These are phyloP conservation scores for Nosema muscidifuracis DNA, from an alignment of 371 early-diverging fungal genomes.

Conservation along the genomic window DNA sequence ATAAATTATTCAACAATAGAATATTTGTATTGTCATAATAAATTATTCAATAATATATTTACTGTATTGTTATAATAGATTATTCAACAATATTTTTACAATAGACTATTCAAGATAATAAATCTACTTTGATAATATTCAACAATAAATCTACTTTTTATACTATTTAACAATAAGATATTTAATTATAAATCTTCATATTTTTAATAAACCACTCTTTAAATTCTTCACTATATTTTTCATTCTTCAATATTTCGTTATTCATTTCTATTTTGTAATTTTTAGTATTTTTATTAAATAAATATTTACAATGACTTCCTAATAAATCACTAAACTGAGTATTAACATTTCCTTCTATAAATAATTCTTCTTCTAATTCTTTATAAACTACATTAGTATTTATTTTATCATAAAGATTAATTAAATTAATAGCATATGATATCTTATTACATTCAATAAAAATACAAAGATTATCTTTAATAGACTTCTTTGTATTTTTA, in stretches of 20 bases:
- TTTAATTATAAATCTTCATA: no score
- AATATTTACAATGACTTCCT: conserved; percentile 22
- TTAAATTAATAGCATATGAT: conserved; percentile 23
- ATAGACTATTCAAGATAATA: no score
- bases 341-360: conserved; percentile 7
- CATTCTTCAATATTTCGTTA: not conserved
- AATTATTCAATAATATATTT: no score
- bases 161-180: no score
- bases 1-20: no score
- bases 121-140: no score
- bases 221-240: not conserved
- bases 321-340: conserved; percentile 28
- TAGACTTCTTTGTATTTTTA: not conserved
- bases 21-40: no score
- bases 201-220: conserved; percentile 10
- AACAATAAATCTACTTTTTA: no score
- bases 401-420: conserved; percentile 8
- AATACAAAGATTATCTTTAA: conserved; percentile 11
- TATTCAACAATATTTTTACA: no score
- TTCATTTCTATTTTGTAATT: not conserved
- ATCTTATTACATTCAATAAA: conserved; percentile 35
- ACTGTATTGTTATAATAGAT: no score
- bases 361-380: conserved; percentile 28
- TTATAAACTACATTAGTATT: conserved; percentile 9
- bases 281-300: conserved; percentile 44